These are phyloP conservation scores for Nicotiana rustica DNA, from an alignment of 305 asterid genomes.

Conservation along the genomic window DNA sequence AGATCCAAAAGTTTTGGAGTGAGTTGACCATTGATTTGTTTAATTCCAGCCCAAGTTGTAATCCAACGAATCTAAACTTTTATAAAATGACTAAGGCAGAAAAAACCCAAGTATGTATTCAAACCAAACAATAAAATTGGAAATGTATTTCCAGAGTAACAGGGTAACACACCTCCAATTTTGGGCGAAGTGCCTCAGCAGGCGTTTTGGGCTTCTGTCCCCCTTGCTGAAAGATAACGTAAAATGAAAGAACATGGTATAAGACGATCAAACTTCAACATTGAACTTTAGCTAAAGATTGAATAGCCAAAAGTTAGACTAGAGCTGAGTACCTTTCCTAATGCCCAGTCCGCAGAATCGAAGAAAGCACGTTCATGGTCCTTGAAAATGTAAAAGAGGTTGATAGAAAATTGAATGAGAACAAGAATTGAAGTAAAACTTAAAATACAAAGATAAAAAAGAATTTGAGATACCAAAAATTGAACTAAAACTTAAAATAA, in stretches of 20 bases:
- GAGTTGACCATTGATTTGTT: neutral
- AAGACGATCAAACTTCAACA: constrained; percentile 17
- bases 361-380: constrained; percentile 88
- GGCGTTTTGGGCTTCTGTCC: constrained; percentile 79
- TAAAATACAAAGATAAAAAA: neutral
- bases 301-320: constrained; percentile 1
- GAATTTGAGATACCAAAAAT: constrained; percentile 12
- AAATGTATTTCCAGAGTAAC: constrained; percentile 5
- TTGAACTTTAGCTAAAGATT: neutral
- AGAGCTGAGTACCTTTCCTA: constrained; percentile 65
- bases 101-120: neutral
- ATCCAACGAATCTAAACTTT: neutral
- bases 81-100: neutral
- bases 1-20: neutral
- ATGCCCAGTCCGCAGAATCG: constrained; percentile 95
- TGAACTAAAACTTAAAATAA: neutral
- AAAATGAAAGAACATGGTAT: neutral
- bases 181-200: constrained; percentile 78
- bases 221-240: constrained; percentile 50
- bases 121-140: neutral
- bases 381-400: constrained; percentile 40
- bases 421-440: neutral
- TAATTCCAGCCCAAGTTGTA: neutral
- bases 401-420: neutral
- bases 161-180: constrained; percentile 63